phyloP scores from a whole-genome alignment of 768 basidiomycete species.

The Leucocoprinus sp. region DNA sequence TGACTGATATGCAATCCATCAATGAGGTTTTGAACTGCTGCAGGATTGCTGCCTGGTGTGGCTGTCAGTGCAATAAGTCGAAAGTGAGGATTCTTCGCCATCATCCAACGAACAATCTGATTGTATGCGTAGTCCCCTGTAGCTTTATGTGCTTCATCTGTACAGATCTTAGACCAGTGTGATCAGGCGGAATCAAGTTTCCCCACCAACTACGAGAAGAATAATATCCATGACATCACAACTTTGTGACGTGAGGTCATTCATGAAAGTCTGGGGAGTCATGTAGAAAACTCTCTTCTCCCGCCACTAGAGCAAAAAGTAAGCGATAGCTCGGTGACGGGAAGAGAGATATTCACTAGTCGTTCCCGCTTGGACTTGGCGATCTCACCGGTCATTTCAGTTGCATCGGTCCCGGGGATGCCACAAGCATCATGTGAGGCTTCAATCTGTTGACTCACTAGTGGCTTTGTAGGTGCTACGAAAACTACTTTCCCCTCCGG shows the following conservation, averaged over 20 bases:
- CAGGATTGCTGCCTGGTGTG: slow-evolving; percentile 81
- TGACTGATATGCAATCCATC: slow-evolving; percentile 90
- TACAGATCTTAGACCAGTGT: background rate
- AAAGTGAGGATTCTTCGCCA: slow-evolving; percentile 92
- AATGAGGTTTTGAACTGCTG: slow-evolving; percentile 85
- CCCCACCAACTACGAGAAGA: slow-evolving; percentile 77
- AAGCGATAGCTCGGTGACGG: background rate
- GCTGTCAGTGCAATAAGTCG: slow-evolving; percentile 91
- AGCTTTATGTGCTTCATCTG: slow-evolving; percentile 93
- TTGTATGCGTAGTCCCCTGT: slow-evolving; percentile 92
- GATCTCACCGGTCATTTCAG: slow-evolving; percentile 80
- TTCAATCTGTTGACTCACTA: slow-evolving; percentile 91
- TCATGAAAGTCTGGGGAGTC: slow-evolving; percentile 91
- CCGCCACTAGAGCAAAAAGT: slow-evolving; percentile 46
- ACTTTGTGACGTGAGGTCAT: slow-evolving; percentile 66
- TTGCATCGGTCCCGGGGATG: slow-evolving; percentile 79
- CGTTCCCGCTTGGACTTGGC: slow-evolving; percentile 41
- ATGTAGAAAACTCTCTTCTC: slow-evolving; percentile 88
- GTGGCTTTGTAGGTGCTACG: slow-evolving; percentile 91
- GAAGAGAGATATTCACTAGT: slow-evolving; percentile 38
- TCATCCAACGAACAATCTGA: slow-evolving; percentile 79
- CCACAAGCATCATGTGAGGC: slow-evolving; percentile 93
- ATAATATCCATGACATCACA: slow-evolving; percentile 79
- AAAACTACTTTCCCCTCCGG: slow-evolving; percentile 90
- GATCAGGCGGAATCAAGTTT: background rate